phyloP scores from a whole-genome alignment of 345 rosid genomes.

The Eucalyptus pumila region DNA sequence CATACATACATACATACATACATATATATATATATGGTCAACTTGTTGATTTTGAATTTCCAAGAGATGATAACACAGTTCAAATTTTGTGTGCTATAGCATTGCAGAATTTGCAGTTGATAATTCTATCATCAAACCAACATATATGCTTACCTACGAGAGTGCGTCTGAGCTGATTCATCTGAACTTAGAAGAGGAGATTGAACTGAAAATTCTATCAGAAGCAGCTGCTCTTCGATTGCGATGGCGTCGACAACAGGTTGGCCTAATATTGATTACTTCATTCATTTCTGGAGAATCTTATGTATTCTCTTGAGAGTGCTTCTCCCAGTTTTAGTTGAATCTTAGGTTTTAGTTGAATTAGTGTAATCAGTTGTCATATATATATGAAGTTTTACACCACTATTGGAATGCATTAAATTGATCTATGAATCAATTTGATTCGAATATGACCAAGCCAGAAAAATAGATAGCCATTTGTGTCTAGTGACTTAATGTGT shows the following conservation, averaged over 20 bases:
- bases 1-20: too few relatives aligned
- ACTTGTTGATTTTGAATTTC: not conserved
- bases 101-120: conserved; percentile 78
- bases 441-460: not conserved
- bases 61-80: not conserved
- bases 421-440: not conserved
- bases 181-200: conserved; percentile 82
- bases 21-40: not conserved
- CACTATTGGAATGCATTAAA: not conserved
- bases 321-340: not conserved
- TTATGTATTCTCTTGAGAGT: not conserved
- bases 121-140: conserved; percentile 74
- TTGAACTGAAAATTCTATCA: conserved; percentile 61
- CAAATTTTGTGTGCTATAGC: conserved; percentile 22
- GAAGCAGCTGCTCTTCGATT: conserved; percentile 71
- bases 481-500: not conserved
- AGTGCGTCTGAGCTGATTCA: conserved; percentile 91
- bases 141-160: conserved; percentile 95
- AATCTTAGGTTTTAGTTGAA: not conserved
- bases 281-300: not conserved
- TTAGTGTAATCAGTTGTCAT: not conserved
- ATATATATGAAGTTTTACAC: not conserved
- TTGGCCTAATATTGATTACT: not conserved
- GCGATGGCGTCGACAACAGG: conserved; percentile 87
- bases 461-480: not conserved